A percentile compares a stretch with the other conserved stretches of the same genome.
Conservation (phyloP, 768 basidiomycete genomes). For the Tephrocybe sp. region DNA sequence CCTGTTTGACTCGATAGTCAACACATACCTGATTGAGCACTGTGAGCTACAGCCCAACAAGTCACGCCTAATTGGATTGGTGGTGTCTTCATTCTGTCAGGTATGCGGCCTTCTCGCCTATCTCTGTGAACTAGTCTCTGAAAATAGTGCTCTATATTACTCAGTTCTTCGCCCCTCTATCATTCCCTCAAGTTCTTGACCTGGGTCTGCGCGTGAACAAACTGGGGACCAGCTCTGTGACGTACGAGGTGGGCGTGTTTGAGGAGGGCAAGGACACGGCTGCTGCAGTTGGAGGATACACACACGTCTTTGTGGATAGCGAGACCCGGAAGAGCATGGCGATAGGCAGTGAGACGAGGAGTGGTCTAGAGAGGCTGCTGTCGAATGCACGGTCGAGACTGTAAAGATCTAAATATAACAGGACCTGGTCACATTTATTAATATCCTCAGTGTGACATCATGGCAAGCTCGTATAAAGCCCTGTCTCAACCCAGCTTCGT, state of each 20-base stretch:
- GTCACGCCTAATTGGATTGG: constrained; percentile 65
- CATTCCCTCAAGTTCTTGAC: constrained; percentile 70
- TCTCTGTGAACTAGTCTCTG: not conserved
- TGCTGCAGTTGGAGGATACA: constrained; percentile 59
- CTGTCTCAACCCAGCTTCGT: not conserved
- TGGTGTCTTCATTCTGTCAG: constrained; percentile 75
- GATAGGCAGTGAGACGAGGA: constrained; percentile 40
- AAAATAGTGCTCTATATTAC: not conserved
- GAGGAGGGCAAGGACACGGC: constrained; percentile 38
- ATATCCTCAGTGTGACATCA: constrained; percentile 8
- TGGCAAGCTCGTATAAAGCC: not conserved
- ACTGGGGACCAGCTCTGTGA: constrained; percentile 72
- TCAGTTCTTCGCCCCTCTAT: constrained; percentile 69
- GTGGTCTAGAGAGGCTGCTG: constrained; percentile 46
- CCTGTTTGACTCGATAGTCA: constrained; percentile 79
- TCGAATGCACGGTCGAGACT: no score
- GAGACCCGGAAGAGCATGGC: constrained; percentile 51
- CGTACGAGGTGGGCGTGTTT: constrained; percentile 81
- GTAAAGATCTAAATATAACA: no score
- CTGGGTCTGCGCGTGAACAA: constrained; percentile 67
- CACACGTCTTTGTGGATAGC: constrained; percentile 80
- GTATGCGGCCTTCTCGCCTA: constrained; percentile 25
- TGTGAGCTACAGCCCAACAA: constrained; percentile 54
- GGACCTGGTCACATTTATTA: no score
- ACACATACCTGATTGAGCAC: constrained; percentile 68